Evolutionary conservation across 257 asterid species (phyloP), one percentile per base, ranked within the genome.

Genomic region (Solanum bulbocastanum): DNA sequence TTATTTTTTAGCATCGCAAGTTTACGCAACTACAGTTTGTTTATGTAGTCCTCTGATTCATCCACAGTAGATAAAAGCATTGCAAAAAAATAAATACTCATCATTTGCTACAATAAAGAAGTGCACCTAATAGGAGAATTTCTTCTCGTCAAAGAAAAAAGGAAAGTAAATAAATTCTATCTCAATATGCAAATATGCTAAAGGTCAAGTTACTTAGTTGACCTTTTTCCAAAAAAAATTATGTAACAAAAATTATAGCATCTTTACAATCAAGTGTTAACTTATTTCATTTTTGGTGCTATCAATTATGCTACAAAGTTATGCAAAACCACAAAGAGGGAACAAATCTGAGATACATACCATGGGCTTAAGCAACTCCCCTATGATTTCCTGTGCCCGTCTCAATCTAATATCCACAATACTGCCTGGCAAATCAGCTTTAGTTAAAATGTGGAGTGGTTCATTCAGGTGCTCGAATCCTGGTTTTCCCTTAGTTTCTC

Each of bases 391-490:
- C 87, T 95, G 96, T 20, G 98, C 99, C 90, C 95, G 99, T 88
- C 96, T 92, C 90, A 96, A 94, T 91, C 93, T 94, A 65, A 95
- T 91, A 87, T 96, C 99, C 74, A 95, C 92, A 37, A 96, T n/a
- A 40, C 86, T 95, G 90, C 96, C 96, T 6, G 98, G 99, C 90
- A 95, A 92, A 91, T 96, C 98, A 52, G 99, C 99, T 94, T 96
- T 98, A 65, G 95, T 93, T 87, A 96, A 91, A 87, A 96, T 94
- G 90, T 96, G 98, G 85, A 96, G 96, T 72, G 93, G 97, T 89
- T 96, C 98, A 81, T 93, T 94, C 78, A 96, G 99, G 91, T 96
- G 99, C 93, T 96, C 99, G 76, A 95, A 95, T 40, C 99, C 99
- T 30, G 98, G 99, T 76, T 98, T 92, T 60, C 98, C 99, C 81